Base-by-base conservation (phyloP, 306 rosid species). In the Ormosia emarginata region DNA sequence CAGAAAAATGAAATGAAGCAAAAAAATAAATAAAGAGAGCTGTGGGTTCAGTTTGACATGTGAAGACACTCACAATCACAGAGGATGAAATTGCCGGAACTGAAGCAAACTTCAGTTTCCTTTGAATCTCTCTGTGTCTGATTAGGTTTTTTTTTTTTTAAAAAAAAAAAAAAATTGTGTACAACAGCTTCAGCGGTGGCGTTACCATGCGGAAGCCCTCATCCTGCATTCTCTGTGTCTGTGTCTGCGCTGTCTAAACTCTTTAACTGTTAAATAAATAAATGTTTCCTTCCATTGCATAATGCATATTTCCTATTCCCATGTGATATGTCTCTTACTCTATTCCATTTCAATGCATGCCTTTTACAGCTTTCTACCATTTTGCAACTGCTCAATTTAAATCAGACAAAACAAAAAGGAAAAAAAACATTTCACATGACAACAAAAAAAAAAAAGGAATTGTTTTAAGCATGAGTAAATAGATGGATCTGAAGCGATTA, bases 131-230 rank as follows among this genome's bases (percentile, higher is more conserved):
- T 55, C 32, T 89, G 78, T 39, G 32, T 39, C 46, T 2, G 24
- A 77, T 71, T 87, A 87, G 92, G 90, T 82, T 86, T 85, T 77
- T 79, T 8, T 74, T 13, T 82, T 10, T 15, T 15, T 49, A n/a
- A n/a, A n/a, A n/a, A n/a, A n/a, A n/a, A n/a, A n/a, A n/a, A n/a
- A n/a, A n/a, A n/a, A n/a, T n/a, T n/a, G n/a, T 50, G 34, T 34
- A 11, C 13, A 49, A 1, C 15, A 11, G 15, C 55, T 6, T 12
- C 12, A 47, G 72, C 67, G 70, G 82, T 58, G 74, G 77, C 46
- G 67, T 24, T 81, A 57, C 5, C 5, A 53, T 66, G 80, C 29
- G 56, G 73, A 43, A 29, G 58, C 84, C 69, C 80, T 57, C 85
- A 63, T 64, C 12, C 64, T 39, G 50, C 39, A n/a, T 41, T 29